Evolutionary conservation across 192 early-diverging fungal species (phyloP).

Genomic region (Linnemannia exigua): DNA sequence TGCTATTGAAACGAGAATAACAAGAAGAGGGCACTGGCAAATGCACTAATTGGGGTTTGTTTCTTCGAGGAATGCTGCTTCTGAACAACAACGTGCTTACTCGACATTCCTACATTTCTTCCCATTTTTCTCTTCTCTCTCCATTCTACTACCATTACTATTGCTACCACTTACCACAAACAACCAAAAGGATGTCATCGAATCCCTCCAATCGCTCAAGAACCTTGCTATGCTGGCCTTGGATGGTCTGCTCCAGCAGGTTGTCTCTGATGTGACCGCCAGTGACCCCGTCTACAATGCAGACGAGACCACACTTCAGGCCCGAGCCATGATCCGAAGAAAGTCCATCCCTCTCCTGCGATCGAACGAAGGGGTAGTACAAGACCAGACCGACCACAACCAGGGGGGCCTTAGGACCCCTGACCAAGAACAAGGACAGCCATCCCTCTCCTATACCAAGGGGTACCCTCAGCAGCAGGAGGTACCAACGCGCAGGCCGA

Average conservation of each 20-base stretch:
- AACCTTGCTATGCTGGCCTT: constrained; percentile 64
- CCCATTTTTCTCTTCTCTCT: constrained; percentile 14
- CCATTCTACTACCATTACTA: not conserved
- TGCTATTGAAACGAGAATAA: not conserved
- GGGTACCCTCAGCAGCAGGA: not conserved
- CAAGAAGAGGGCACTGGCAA: not conserved
- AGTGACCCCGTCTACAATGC: constrained; percentile 41
- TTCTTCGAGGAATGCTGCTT: constrained; percentile 2
- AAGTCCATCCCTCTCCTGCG: constrained; percentile 16
- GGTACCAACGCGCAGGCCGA: not conserved
- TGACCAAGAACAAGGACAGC: not conserved
- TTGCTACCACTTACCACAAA: not conserved
- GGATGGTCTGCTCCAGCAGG: constrained; percentile 63
- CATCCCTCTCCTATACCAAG: not conserved
- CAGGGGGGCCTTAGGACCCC: not conserved
- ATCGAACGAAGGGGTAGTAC: not conserved
- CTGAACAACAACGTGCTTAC: constrained; percentile 6
- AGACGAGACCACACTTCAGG: constrained; percentile 47
- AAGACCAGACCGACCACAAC: constrained; percentile 7
- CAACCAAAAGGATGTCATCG: constrained; percentile 55
- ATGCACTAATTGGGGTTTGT: not conserved
- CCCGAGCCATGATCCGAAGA: constrained; percentile 40
- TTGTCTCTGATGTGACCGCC: constrained; percentile 53
- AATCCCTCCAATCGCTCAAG: constrained; percentile 66
- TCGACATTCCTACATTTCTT: not conserved